Evolutionary conservation across 352 stramenopile genomes (phyloP), one percentile per base, ranked within the genome.

Genomic region (Nothophytophthora sp.): DNA sequence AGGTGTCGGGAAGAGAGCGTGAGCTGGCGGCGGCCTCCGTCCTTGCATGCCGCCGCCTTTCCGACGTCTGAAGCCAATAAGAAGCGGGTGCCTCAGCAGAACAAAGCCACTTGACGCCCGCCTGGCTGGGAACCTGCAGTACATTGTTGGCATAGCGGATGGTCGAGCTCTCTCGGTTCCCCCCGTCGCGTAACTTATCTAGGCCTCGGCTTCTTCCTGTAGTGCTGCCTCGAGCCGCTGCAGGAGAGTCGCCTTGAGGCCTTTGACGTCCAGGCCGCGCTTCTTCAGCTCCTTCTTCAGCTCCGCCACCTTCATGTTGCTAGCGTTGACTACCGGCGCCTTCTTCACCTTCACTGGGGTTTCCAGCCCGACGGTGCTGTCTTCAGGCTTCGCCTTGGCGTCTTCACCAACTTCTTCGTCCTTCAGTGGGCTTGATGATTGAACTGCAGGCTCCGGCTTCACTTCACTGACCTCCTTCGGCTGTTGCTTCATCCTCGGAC

Each of bases 181-280:
- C n/a, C n/a, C n/a, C n/a, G n/a, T n/a, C n/a, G 68, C 63, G 63
- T 68, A 72, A 64, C 46, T 59, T 60, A 66, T n/a, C 38, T 47
- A 50, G 36, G 55, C 60, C 66, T 67, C 55, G 28, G 70, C 47
- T 44, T 66, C 53, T 29, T 63, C 46, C 5, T 55, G 51, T 13
- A 89, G 58, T 9, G 75, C 76, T 23, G 71, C 62, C 53, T 87
- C 67, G 12, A 92, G 73, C 5, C 81, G 75, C 53, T 87, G 59
- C 37, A 87, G 57, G 7, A 92, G 67, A 45, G 47, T 67, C 19
- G 66, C 64, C 59, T 92, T 92, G 22, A 90, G 67, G 1, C 81
- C 81, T 50, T 89, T 90, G 3, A 63, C 76, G 52, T 90, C 79
- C 4, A 92, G 67, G 8, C 78, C 76, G 44, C 81, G 69, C 62